Evolutionary conservation across 2,329 filamentous ascomycete species (phyloP), one percentile per base, ranked within the genome.

Genomic region (Microcyclosporella mali): DNA sequence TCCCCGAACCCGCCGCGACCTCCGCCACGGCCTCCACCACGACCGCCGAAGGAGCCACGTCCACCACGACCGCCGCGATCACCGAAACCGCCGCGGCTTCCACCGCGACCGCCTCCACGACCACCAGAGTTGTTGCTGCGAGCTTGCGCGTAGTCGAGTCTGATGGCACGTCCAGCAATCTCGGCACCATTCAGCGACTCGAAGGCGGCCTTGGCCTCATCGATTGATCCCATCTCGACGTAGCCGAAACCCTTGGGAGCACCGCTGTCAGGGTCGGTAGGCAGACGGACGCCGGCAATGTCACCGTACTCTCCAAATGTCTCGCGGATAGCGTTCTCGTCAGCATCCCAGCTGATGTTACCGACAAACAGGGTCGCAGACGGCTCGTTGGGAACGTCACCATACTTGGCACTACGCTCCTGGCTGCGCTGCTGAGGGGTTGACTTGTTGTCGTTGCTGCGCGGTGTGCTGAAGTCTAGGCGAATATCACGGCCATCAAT

Each of bases 191-290:
- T 82, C 64, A 86, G 75, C 44, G 74, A 70, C 57, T 83, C 74
- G 56, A 87, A 79, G 17, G 82, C 89, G 57, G 73, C 70, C 70
- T 84, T 85, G 59, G 89, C 87, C 59, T 95, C 88, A 19, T 94
- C 88, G 49, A 92, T 66, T 14, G 84, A 85, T 56, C 72, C 71
- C 74, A 90, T 95, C 62, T 83, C 82, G 51, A 95, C 83, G 65
- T 95, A 95, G 42, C 87, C 89, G 67, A 94, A 95, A 45, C 89
- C 89, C 82, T 95, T 95, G 63, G 84, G 82, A 57, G 81, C 79
- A 53, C 88, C 88, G 50, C 81, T 81, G 49, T 94, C 88, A 65
- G 81, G 80, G 66, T 95, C 87, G 46, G 89, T 95, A 39, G 89
- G 89, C 49, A 95, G 82, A 62, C 88, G 85, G 59, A 95, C 80